phyloP scores from a whole-genome alignment of 1,139 yeast species.

The Lodderomyces metapsilosis region DNA sequence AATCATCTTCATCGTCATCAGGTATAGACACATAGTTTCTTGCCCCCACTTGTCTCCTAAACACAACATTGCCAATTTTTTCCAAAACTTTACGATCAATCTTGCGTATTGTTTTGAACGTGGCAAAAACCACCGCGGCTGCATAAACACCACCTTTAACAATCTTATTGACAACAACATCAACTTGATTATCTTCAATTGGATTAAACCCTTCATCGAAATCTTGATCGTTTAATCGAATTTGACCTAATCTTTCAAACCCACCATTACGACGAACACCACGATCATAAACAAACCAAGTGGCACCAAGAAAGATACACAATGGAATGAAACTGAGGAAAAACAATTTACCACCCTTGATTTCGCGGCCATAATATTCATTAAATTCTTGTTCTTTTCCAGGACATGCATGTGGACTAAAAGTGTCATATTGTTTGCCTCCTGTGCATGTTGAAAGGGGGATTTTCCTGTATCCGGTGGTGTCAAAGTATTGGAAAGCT shows the following conservation, averaged over 20 bases:
- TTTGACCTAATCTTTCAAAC: constrained; percentile 79
- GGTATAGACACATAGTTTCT: constrained; percentile 47
- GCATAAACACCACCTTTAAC: constrained; percentile 62
- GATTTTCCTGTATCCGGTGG: constrained; percentile 48
- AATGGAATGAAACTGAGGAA: constrained; percentile 59
- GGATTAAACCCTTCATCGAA: constrained; percentile 62
- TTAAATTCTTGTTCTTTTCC: constrained; percentile 74
- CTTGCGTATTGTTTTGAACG: constrained; percentile 35
- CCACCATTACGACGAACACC: constrained; percentile 83
- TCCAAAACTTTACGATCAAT: constrained; percentile 37
- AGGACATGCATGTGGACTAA: constrained; percentile 78
- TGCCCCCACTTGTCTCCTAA: constrained; percentile 41
- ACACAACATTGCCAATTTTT: constrained; percentile 32
- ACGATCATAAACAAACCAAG: constrained; percentile 76
- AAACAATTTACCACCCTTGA: constrained; percentile 53
- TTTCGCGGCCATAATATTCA: constrained; percentile 54
- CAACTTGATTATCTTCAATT: constrained; percentile 65
- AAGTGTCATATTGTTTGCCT: constrained; percentile 56
- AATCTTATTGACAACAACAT: constrained; percentile 58
- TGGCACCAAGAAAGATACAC: constrained; percentile 51
- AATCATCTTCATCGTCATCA: constrained; percentile 40
- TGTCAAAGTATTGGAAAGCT: constrained; percentile 53
- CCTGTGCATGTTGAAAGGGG: constrained; percentile 47
- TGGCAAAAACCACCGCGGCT: constrained; percentile 44
- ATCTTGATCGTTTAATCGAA: constrained; percentile 74